These are phyloP conservation scores for Caryopteris hybrid DNA, from an alignment of 305 asterid genomes.

Conservation along the genomic window DNA sequence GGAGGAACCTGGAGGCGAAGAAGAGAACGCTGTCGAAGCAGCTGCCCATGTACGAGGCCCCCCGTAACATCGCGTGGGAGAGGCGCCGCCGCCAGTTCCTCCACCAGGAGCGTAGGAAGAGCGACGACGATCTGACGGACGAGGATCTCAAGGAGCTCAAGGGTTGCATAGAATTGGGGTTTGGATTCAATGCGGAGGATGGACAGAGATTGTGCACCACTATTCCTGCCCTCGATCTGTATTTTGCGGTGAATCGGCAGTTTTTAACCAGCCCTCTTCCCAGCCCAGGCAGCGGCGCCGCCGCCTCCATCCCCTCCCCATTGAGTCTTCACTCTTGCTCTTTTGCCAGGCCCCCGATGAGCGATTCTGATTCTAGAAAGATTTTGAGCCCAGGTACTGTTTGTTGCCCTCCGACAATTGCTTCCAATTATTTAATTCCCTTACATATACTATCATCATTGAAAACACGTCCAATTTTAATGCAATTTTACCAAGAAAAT, in stretches of 20 bases:
- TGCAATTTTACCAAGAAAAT: no score
- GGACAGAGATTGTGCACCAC: conserved; percentile 66
- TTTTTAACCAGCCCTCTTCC: conserved; percentile 40
- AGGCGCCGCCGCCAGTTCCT: conserved; percentile 55
- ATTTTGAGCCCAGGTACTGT: conserved; percentile 64
- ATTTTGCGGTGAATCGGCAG: conserved; percentile 70
- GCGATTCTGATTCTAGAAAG: conserved; percentile 62
- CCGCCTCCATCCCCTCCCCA: neutral
- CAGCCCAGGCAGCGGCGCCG: conserved; percentile 36
- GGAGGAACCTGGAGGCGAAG: conserved; percentile 34
- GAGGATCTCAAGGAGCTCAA: conserved; percentile 78
- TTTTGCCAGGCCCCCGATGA: conserved; percentile 37
- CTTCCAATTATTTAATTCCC: no score
- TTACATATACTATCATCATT: no score
- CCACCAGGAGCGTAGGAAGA: conserved; percentile 42
- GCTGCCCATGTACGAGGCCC: conserved; percentile 61
- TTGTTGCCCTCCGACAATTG: no score
- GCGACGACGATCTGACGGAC: conserved; percentile 44
- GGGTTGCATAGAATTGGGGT: conserved; percentile 85
- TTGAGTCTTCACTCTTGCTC: conserved; percentile 34
- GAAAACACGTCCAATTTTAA: no score
- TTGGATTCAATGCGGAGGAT: conserved; percentile 74
- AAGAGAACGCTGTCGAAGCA: conserved; percentile 47
- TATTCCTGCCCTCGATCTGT: conserved; percentile 79
- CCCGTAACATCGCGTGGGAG: conserved; percentile 78